Evolutionary conservation across 1,284 basidiomycete genomes (phyloP).

Genomic region (Moesziomyces globuligerus): DNA sequence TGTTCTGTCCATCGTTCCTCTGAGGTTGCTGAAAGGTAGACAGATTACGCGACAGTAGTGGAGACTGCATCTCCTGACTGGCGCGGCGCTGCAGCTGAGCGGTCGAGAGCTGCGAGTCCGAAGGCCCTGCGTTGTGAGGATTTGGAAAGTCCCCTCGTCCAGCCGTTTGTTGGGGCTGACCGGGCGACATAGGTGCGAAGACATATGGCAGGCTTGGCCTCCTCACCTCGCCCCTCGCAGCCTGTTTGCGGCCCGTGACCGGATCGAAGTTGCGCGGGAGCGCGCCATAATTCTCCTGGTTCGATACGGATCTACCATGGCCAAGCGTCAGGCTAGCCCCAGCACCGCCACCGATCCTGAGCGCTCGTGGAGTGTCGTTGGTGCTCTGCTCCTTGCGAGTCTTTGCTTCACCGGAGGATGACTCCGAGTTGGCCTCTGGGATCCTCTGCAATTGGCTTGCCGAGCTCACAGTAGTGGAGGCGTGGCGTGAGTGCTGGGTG

Average conservation of each 20-base stretch:
- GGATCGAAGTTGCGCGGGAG: constrained; percentile 43
- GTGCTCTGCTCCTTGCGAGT: neutral
- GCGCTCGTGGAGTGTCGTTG: constrained; percentile 7
- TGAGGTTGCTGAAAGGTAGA: constrained; percentile 5
- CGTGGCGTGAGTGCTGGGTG: constrained; percentile 6
- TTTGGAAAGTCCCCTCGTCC: constrained; percentile 23
- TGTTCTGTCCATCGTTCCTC: constrained; percentile 2
- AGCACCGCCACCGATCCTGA: constrained; percentile 5
- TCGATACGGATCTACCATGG: constrained; percentile 12
- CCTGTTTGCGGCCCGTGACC: constrained; percentile 27
- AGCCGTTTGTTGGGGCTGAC: neutral
- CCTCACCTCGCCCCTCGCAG: neutral
- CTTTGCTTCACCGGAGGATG: constrained; percentile 19
- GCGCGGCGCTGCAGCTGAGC: constrained; percentile 34
- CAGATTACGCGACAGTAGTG: constrained; percentile 5
- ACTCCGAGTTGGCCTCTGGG: constrained; percentile 20
- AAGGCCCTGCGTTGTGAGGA: constrained; percentile 4
- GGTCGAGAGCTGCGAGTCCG: constrained; percentile 36
- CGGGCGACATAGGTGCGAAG: constrained; percentile 15
- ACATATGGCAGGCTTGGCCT: constrained; percentile 35
- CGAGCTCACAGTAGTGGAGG: constrained; percentile 6
- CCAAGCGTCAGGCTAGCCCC: neutral
- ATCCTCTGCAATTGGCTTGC: constrained; percentile 20
- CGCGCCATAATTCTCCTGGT: constrained; percentile 24
- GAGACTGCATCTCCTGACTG: constrained; percentile 24